Percentiles rank a stretch among this genome's conserved stretches.
These are phyloP conservation scores for Penicillium sp. DNA, from an alignment of 2,329 filamentous ascomycete genomes.

Conservation along the genomic window DNA sequence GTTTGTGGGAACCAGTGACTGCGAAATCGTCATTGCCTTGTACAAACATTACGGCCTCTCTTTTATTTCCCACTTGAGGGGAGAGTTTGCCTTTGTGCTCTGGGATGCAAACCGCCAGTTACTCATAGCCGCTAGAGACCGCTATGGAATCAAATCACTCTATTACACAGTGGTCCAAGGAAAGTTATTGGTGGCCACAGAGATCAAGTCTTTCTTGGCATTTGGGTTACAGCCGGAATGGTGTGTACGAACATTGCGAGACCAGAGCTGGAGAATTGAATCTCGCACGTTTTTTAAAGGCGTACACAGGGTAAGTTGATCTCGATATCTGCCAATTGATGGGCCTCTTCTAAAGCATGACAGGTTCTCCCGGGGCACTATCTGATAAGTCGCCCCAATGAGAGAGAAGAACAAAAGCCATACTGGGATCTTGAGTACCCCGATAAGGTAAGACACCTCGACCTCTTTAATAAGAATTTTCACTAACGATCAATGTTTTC, in stretches of 20 bases:
- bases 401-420: slow-evolving; percentile 28
- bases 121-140: slow-evolving; percentile 51
- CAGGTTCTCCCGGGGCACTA: slow-evolving; percentile 47
- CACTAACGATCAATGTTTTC: not conserved
- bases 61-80: slow-evolving; percentile 48
- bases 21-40: slow-evolving; percentile 53
- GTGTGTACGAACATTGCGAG: slow-evolving; percentile 48
- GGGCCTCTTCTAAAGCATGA: slow-evolving; percentile 1
- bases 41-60: slow-evolving; percentile 50
- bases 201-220: slow-evolving; percentile 54
- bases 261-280: slow-evolving; percentile 45
- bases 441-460: slow-evolving; percentile 45
- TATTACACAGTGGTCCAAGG: slow-evolving; percentile 47
- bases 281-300: slow-evolving; percentile 50
- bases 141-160: slow-evolving; percentile 58
- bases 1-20: slow-evolving; percentile 47
- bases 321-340: not conserved
- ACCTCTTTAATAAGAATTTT: not conserved
- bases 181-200: slow-evolving; percentile 50
- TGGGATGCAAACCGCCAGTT: slow-evolving; percentile 43
- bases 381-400: slow-evolving; percentile 19
- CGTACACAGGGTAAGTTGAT: slow-evolving; percentile 28
- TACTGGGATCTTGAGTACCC: slow-evolving; percentile 56
- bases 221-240: slow-evolving; percentile 54
- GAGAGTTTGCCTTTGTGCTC: slow-evolving; percentile 55